Evolutionary conservation across 2,329 filamentous ascomycete genomes (phyloP).

Genomic region (Lecanoromycetidae sp.): DNA sequence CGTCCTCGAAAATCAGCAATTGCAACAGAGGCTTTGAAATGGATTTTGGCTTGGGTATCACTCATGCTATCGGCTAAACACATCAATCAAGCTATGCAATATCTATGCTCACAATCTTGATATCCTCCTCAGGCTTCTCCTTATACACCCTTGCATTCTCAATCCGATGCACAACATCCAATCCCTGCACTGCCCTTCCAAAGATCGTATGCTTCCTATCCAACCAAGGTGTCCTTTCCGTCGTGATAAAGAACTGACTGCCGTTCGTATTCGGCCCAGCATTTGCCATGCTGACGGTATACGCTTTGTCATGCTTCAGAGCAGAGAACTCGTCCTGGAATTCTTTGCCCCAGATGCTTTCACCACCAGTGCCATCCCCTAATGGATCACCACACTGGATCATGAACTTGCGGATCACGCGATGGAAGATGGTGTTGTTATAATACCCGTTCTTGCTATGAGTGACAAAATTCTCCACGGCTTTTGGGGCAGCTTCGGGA

Average conservation of each 20-base stretch:
- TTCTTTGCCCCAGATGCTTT: conserved; percentile 84
- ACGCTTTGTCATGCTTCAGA: conserved; percentile 87
- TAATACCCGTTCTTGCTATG: conserved; percentile 87
- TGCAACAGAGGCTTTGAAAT: no score
- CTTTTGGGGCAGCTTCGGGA: conserved; percentile 81
- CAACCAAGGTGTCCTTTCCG: conserved; percentile 92
- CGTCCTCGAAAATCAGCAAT: no score
- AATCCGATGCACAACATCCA: conserved; percentile 93
- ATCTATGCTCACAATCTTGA: conserved; percentile 70
- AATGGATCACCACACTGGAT: conserved; percentile 71
- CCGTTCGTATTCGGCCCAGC: conserved; percentile 91
- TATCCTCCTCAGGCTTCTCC: conserved; percentile 93
- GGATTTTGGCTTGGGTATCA: conserved; percentile 1
- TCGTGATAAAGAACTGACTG: conserved; percentile 97
- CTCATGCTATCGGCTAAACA: no score
- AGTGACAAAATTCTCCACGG: conserved; percentile 94
- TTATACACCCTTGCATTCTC: conserved; percentile 77
- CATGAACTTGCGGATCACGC: conserved; percentile 97
- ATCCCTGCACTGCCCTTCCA: conserved; percentile 72
- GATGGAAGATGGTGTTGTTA: conserved; percentile 94
- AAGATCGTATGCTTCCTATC: conserved; percentile 97
- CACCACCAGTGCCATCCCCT: conserved; percentile 79
- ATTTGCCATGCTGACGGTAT: conserved; percentile 96
- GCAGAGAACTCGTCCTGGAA: conserved; percentile 91
- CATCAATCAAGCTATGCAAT: not conserved